phyloP scores from a whole-genome alignment of 495 filamentous ascomycete species.

The Pyrenula massariospora region DNA sequence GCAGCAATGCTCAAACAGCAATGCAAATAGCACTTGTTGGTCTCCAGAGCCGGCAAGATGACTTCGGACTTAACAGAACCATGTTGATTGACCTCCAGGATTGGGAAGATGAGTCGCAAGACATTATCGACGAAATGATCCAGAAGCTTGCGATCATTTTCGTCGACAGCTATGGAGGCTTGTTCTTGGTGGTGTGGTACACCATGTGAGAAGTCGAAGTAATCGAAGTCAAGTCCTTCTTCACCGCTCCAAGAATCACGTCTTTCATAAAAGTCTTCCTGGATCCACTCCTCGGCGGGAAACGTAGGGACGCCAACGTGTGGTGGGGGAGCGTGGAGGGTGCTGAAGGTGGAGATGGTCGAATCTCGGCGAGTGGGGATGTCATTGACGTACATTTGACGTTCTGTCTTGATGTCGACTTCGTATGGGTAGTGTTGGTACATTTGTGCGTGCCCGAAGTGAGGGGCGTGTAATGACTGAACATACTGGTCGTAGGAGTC shows the following conservation, averaged over 20 bases:
- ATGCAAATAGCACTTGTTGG: conserved; percentile 87
- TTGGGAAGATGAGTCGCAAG: conserved; percentile 77
- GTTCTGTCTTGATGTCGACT: conserved; percentile 89
- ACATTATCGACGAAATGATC: conserved; percentile 90
- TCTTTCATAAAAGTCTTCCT: conserved; percentile 53
- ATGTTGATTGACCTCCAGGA: conserved; percentile 78
- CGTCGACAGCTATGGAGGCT: conserved; percentile 73
- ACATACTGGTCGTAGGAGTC: conserved; percentile 50
- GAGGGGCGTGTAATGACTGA: conserved; percentile 32
- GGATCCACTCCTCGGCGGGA: conserved; percentile 59
- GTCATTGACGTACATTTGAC: conserved; percentile 90
- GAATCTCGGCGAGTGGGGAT: conserved; percentile 74
- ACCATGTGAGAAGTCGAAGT: conserved; percentile 63
- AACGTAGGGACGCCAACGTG: conserved; percentile 53
- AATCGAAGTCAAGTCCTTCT: conserved; percentile 57
- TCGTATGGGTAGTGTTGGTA: conserved; percentile 61
- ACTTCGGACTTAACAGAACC: conserved; percentile 66
- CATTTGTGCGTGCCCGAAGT: conserved; percentile 20
- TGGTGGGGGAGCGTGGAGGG: conserved; percentile 64
- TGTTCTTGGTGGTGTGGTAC: conserved; percentile 42
- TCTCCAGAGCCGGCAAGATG: conserved; percentile 73
- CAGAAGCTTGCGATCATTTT: conserved; percentile 73
- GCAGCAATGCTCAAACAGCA: conserved; percentile 93
- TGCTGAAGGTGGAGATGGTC: conserved; percentile 76
- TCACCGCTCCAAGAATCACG: conserved; percentile 26